A percentile compares a stretch with the other conserved stretches of the same genome.
phyloP scores from a whole-genome alignment of 257 asterid species.

The Gentiana straminea region DNA sequence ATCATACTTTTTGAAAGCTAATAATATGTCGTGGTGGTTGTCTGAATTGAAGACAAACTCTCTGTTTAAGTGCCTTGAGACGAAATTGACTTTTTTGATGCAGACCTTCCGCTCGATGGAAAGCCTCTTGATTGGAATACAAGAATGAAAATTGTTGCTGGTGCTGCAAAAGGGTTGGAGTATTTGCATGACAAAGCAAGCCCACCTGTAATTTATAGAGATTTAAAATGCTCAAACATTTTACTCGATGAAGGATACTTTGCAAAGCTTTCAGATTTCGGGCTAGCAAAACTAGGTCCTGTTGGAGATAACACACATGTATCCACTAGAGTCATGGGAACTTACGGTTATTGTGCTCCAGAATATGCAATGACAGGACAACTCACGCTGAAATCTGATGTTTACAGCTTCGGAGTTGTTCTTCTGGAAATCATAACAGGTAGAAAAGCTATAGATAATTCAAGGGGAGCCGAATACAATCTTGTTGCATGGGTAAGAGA shows the following conservation, averaged over 20 bases:
- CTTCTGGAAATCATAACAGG: conserved; percentile 70
- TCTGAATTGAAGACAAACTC: no score
- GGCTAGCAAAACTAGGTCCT: conserved; percentile 69
- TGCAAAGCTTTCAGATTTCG: conserved; percentile 72
- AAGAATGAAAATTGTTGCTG: conserved; percentile 72
- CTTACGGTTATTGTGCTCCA: conserved; percentile 81
- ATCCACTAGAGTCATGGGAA: conserved; percentile 68
- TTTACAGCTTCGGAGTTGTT: conserved; percentile 74
- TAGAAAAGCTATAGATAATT: conserved; percentile 54
- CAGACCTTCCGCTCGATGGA: conserved; percentile 62
- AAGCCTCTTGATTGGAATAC: conserved; percentile 63
- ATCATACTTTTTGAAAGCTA: no score
- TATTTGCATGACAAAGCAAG: conserved; percentile 63
- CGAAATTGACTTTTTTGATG: conserved; percentile 3
- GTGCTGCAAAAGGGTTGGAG: conserved; percentile 72
- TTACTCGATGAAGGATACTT: conserved; percentile 42
- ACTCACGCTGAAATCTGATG: conserved; percentile 58
- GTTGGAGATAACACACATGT: conserved; percentile 60
- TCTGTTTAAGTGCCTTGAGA: not conserved
- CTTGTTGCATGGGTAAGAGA: conserved; percentile 68
- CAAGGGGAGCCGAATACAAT: conserved; percentile 56
- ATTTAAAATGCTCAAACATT: conserved; percentile 58
- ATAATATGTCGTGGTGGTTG: no score
- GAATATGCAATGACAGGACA: conserved; percentile 73
- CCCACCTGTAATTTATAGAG: conserved; percentile 70